These are phyloP conservation scores for Paecilomyces sp. DNA, from an alignment of 2,329 filamentous ascomycete species.

Conservation along the genomic window DNA sequence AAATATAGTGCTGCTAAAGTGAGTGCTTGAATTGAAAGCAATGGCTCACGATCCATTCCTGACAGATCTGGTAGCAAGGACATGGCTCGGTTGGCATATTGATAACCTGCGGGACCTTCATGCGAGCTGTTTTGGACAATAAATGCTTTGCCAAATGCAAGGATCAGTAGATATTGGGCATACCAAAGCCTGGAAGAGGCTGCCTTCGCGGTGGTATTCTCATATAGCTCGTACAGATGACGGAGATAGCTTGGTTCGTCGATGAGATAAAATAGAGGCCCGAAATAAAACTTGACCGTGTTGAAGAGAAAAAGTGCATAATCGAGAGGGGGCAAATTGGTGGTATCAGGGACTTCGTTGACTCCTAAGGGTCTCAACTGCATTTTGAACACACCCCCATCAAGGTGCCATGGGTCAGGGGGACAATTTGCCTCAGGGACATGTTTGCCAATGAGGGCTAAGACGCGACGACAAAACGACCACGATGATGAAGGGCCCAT, in stretches of 20 bases:
- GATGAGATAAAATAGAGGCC: constrained; percentile 49
- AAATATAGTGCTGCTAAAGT: constrained; percentile 32
- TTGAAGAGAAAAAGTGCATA: constrained; percentile 49
- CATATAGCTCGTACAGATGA: constrained; percentile 36
- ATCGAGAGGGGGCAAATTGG: constrained; percentile 44
- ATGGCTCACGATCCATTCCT: constrained; percentile 20
- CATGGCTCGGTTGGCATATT: constrained; percentile 35
- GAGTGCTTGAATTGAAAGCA: constrained; percentile 26
- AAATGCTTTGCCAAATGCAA: constrained; percentile 52
- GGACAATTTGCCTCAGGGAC: constrained; percentile 23
- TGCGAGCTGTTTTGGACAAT: constrained; percentile 27
- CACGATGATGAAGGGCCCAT: constrained; percentile 31
- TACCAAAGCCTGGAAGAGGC: constrained; percentile 39
- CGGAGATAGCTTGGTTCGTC: constrained; percentile 41
- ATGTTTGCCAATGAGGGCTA: constrained; percentile 23
- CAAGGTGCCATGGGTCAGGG: constrained; percentile 25
- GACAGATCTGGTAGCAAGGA: constrained; percentile 31
- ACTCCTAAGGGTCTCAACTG: constrained; percentile 19
- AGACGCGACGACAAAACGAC: constrained; percentile 29
- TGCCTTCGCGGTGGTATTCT: constrained; percentile 20
- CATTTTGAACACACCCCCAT: constrained; percentile 23
- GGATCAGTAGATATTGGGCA: constrained; percentile 46
- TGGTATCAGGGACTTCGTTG: constrained; percentile 21
- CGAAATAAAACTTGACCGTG: constrained; percentile 50
- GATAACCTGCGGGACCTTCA: constrained; percentile 27